Evolutionary conservation across 371 early-diverging fungal genomes (phyloP), one percentile per base, ranked within the genome.

Genomic region (Coemansia sp.): DNA sequence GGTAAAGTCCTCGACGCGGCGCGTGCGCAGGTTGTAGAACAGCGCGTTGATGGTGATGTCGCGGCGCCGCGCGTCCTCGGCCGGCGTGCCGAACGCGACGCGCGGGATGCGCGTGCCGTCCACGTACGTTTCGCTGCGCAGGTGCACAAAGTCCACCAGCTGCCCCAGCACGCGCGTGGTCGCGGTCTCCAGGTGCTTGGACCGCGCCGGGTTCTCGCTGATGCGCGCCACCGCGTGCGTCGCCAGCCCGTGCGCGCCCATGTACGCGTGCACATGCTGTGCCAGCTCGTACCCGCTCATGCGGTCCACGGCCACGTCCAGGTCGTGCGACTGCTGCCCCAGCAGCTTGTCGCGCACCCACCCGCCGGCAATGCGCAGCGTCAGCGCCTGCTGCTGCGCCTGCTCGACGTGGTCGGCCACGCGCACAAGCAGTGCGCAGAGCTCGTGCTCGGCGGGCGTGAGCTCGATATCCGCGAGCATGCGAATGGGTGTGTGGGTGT

Each of bases 341-440:
- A 99, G 85, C 13, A 99, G 81, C 93, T 98, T 99, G 79, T 99
- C 99, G 47, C 99, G 86, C 50, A 99, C 99, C 99, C 99, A 99
- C 8, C 99, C 99, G 61, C 99, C 99, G 31, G 96, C 97, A 55
- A 98, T 89, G n/a, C 99, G 82, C 52, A 94, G 83, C 48, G 85
- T 85, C 48, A 93, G 84, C 60, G 79, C 69, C 57, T 80, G 83
- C 54, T 82, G 83, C 64, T 77, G 80, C 43, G 71, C 58, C 36
- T 64, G 43, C 35, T 84, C 81, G 55, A 90, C 75, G 51, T 78
- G 69, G n/a, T 79, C 67, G 2, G 87, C 83, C 1, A 88, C 89
- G 2, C 77, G 67, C 36, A 77, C 76, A 49, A 93, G 81, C 16
- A 90, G 64, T n/a, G 79, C 54, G 63, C 88, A 89, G 11, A 93